phyloP scores from a whole-genome alignment of 129 eudicot species.

The Cynara cardunculus region DNA sequence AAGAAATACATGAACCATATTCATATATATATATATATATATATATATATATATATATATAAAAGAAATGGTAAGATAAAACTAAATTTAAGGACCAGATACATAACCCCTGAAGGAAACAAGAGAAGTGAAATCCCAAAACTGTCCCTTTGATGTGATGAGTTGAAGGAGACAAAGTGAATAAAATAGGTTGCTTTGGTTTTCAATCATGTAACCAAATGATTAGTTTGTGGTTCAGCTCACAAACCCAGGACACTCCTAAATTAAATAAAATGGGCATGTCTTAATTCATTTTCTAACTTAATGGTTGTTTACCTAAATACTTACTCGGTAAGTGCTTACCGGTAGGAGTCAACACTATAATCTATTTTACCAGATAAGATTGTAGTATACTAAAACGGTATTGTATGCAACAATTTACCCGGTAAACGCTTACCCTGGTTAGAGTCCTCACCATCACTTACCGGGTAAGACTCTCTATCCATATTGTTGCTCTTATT shows the following conservation, averaged over 20 bases:
- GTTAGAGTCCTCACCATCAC: no score
- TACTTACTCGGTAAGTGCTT: no score
- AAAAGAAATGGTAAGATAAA: not conserved
- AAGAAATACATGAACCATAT: not conserved
- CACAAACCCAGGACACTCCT: conserved; percentile 32
- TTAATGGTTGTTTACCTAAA: no score
- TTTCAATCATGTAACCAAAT: conserved; percentile 21
- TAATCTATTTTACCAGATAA: no score
- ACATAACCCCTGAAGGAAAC: not conserved
- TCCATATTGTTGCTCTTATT: no score
- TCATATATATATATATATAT: not conserved
- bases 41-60: no score
- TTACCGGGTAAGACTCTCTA: no score
- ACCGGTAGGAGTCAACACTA: no score
- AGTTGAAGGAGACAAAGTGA: conserved; percentile 15
- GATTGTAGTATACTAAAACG: no score
- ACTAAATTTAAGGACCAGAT: not conserved
- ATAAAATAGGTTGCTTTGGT: conserved; percentile 15
- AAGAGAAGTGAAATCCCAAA: not conserved
- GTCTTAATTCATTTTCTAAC: not conserved
- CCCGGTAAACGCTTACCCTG: no score
- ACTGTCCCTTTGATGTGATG: not conserved
- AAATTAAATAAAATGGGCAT: conserved; percentile 21
- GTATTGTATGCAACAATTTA: no score
- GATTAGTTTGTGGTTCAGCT: conserved; percentile 30